Evolutionary conservation across 1,284 basidiomycete genomes (phyloP).

Genomic region (Phellopilus nigrolimitatus): DNA sequence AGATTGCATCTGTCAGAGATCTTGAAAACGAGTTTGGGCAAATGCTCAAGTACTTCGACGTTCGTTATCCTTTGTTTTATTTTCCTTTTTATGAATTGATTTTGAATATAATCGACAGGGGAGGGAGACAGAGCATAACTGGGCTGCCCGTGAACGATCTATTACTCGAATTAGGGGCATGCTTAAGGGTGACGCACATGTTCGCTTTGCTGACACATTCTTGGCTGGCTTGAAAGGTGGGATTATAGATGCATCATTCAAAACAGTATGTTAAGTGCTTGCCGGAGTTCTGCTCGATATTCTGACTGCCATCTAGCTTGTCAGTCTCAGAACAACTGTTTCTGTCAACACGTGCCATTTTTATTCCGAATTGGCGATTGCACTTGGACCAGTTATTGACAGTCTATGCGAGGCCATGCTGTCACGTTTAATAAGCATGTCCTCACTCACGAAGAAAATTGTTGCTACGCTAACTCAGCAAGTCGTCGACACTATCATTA

Average conservation of each 20-base stretch:
- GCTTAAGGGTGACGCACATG: slow-evolving; percentile 80
- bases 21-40: slow-evolving; percentile 78
- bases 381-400: slow-evolving; percentile 71
- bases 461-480: slow-evolving; percentile 84
- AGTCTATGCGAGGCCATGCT: slow-evolving; percentile 74
- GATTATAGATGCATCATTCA: slow-evolving; percentile 80
- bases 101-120: slow-evolving; percentile 45
- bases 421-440: slow-evolving; percentile 79
- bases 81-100: not conserved
- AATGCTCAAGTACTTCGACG: slow-evolving; percentile 82
- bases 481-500: slow-evolving; percentile 65
- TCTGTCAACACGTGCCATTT: slow-evolving; percentile 76
- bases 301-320: slow-evolving; percentile 47
- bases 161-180: slow-evolving; percentile 85
- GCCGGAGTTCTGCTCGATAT: slow-evolving; percentile 6
- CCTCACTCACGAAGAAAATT: slow-evolving; percentile 93
- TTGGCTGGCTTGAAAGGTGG: slow-evolving; percentile 68
- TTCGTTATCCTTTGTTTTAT: slow-evolving; percentile 28
- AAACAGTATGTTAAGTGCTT: slow-evolving; percentile 58
- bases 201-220: slow-evolving; percentile 72
- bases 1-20: slow-evolving; percentile 85
- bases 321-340: slow-evolving; percentile 90
- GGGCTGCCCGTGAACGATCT: slow-evolving; percentile 79
- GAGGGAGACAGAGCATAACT: slow-evolving; percentile 97
- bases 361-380: slow-evolving; percentile 70